Conservation (phyloP, 1,284 basidiomycete species). For the Cryptococcus sp. region DNA sequence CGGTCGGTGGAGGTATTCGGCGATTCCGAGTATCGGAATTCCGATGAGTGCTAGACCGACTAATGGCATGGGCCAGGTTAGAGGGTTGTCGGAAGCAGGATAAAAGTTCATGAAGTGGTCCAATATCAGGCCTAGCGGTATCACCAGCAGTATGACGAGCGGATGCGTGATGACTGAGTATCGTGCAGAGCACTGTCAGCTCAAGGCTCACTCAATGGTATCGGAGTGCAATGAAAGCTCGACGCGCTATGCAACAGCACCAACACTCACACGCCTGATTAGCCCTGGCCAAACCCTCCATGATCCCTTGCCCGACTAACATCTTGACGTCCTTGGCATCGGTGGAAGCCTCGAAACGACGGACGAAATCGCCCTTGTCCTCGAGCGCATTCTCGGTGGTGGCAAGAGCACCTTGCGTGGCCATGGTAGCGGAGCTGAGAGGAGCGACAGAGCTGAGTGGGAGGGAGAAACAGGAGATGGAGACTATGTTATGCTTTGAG, state of each 20-base stretch:
- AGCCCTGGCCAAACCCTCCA: slow-evolving; percentile 70
- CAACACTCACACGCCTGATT: slow-evolving; percentile 62
- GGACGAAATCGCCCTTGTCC: slow-evolving; percentile 54
- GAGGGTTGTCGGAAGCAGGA: slow-evolving; percentile 55
- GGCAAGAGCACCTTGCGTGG: not conserved
- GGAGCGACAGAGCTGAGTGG: not conserved
- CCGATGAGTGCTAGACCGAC: slow-evolving; percentile 66
- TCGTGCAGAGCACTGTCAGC: not conserved
- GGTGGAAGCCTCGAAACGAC: slow-evolving; percentile 54
- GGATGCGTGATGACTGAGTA: slow-evolving; percentile 65
- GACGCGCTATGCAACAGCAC: not conserved
- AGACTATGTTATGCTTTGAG: no score
- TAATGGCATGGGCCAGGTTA: slow-evolving; percentile 63
- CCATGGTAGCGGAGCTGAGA: not conserved
- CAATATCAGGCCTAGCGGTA: slow-evolving; percentile 62
- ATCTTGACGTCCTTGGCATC: slow-evolving; percentile 67
- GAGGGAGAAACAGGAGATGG: no score
- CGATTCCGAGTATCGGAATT: slow-evolving; percentile 65
- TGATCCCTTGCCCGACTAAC: slow-evolving; percentile 65
- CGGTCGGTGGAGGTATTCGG: slow-evolving; percentile 59
- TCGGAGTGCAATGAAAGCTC: not conserved
- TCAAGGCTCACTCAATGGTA: not conserved
- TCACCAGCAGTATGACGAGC: slow-evolving; percentile 62
- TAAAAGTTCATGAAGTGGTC: slow-evolving; percentile 66
- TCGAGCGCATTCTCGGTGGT: not conserved